Base-by-base conservation (phyloP, 2,329 filamentous ascomycete species). In the Monosporascus sp. region DNA sequence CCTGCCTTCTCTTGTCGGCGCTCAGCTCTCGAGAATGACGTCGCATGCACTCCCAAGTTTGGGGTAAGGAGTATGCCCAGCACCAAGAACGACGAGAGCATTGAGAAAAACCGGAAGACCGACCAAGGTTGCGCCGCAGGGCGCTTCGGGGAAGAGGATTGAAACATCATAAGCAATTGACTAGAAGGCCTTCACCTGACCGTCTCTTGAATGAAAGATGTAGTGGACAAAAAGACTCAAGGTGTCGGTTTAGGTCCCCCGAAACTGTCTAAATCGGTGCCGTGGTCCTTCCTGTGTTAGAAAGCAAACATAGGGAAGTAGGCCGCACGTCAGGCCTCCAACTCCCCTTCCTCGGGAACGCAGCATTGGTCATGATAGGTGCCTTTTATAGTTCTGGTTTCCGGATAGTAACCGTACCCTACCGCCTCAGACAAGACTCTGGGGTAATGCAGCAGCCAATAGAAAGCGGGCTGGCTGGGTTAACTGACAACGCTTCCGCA, bases 31-130 rank as follows among this genome's bases (percentile, higher is more conserved):
- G 56, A 54, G 44, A 36, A 50, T 36, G 51, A 51, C 22, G n/a
- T 57, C 50, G 54, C 39, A 24, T 60, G 39, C 1, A 15, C 50
- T n/a, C 52, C 51, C 6, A 49, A 25, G 15, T 52, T 61, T 22
- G 62, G 62, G 9, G 65, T 54, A 45, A 67, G 59, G 45, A 72
- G 59, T 20, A 68, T 34, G 39, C 66, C 66, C 15, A 74, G 57
- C 17, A 71, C 52, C 44, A 73, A 63, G 37, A 73, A 57, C 6
- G 68, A 69, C 8, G 70, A 54, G 9, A 65, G 58, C 3, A 50
- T 62, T 56, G 68, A 63, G 27, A 72, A 44, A 48, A 64, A 51
- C 42, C 57, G 52, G 22, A 67, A 49, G 15, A 64, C 52, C 31
- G 62, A 55, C 49, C 66, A 60, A 39, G 64, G 60, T 18, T 64